Conservation (phyloP, 129 eudicot species). For the Saussurea involucrata region DNA sequence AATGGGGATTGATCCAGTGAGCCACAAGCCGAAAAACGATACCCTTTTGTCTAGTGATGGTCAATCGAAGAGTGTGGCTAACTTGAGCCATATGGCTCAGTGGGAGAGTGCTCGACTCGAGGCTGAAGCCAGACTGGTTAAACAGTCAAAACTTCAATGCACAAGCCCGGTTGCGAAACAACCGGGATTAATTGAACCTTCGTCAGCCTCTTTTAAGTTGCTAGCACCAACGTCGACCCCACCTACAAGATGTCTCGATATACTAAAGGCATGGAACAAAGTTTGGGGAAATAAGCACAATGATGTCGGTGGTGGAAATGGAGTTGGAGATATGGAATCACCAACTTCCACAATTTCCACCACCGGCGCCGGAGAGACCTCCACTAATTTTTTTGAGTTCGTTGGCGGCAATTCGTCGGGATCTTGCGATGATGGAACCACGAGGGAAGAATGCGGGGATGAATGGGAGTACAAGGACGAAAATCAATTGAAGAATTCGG, state of each 20-base stretch:
- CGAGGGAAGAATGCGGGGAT: conserved; percentile 49
- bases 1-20: conserved; percentile 83
- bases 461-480: conserved; percentile 47
- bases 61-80: conserved; percentile 68
- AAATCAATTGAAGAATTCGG: conserved; percentile 13
- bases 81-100: conserved; percentile 97
- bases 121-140: conserved; percentile 86
- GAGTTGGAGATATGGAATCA: conserved; percentile 51
- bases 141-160: conserved; percentile 67
- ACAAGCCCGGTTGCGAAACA: conserved; percentile 11
- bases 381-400: conserved; percentile 43
- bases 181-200: conserved; percentile 9
- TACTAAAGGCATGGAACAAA: conserved; percentile 66
- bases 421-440: conserved; percentile 41
- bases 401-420: conserved; percentile 47
- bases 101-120: conserved; percentile 98
- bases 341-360: conserved; percentile 73
- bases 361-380: conserved; percentile 40
- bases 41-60: conserved; percentile 44
- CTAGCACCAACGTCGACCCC: background rate
- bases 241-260: conserved; percentile 51
- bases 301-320: conserved; percentile 13
- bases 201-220: conserved; percentile 18
- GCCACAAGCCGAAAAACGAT: conserved; percentile 77
- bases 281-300: conserved; percentile 35